Base-by-base conservation (phyloP, 176 grass and related monocot species). In the Oryza nivara region DNA sequence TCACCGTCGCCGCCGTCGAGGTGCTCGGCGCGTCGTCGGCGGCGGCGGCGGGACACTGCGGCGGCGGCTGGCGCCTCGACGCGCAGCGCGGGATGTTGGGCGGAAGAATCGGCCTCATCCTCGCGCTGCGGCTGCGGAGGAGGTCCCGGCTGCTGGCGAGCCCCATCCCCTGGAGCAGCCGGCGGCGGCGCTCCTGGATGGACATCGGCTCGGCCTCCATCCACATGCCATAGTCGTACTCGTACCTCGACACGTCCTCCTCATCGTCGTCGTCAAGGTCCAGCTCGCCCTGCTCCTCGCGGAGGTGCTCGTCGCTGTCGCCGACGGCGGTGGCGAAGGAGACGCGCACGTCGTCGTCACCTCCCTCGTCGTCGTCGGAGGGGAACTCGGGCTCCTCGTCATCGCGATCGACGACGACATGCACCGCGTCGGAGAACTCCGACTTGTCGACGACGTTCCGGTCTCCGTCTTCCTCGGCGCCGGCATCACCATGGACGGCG, bases 211-310 rank as follows among this genome's bases (percentile, higher is more conserved):
- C 91, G 3, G 75, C n/a, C 25, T 20, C 85, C 96, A 92, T 92
- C 96, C 96, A 98, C 75, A 83, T 54, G 68, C 35, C 73, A 46
- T 90, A 90, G 73, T 83, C 90, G 32, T 95, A 98, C 19, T 83
- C 90, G 32, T 95, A 98, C 19, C 67, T 58, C 19, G 73, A 86
- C 73, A 70, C 44, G 43, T 89, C 87, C 14, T 90, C 83, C 2
- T 89, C 83, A 7, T 93, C 92, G 23, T 86, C 93, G 1, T 75
- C 75, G 7, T 49, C 77, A 0, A 12, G 12, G 47, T 79, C 89
- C 48, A 52, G 11, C 48, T 64, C 78, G 8, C 60, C 56, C 83
- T 85, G 74, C 28, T 83, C 86, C 77, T 91, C 86, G 7, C 73
- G 61, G 32, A 94, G 75, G 12, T 43, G 43, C 16, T 78, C 82